These are phyloP conservation scores for Apodospora peruviana DNA, from an alignment of 495 filamentous ascomycete genomes.

Conservation along the genomic window DNA sequence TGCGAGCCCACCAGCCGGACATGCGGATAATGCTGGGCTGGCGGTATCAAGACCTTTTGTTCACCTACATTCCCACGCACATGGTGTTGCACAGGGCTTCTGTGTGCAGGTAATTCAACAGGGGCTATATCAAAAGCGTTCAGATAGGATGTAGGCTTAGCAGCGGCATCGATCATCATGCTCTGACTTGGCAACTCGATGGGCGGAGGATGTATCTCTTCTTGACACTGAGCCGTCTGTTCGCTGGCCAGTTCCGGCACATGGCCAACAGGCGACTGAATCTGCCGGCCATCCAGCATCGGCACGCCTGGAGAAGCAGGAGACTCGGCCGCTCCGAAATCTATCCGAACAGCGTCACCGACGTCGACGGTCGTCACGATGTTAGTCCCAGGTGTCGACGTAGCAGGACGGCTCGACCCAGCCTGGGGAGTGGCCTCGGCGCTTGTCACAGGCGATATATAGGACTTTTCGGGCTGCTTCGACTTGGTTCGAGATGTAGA, in stretches of 20 bases:
- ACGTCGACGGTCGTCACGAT: not conserved
- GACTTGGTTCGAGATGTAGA: no score
- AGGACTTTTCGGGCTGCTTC: not conserved
- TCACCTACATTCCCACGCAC: not conserved
- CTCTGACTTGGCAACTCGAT: constrained; percentile 33
- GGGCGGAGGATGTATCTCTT: constrained; percentile 34
- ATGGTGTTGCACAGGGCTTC: not conserved
- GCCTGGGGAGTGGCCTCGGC: constrained; percentile 17
- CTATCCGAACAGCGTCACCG: not conserved
- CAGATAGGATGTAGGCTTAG: constrained; percentile 12
- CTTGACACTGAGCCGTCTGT: constrained; percentile 25
- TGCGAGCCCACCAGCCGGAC: not conserved
- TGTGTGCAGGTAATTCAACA: constrained; percentile 20
- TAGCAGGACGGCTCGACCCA: constrained; percentile 11
- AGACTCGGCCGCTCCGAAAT: not conserved
- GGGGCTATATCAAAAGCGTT: constrained; percentile 29
- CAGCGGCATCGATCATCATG: constrained; percentile 7
- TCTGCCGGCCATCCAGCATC: constrained; percentile 14
- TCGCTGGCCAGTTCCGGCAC: constrained; percentile 40
- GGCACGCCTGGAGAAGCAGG: not conserved
- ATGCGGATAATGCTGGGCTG: not conserved
- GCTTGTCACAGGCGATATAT: constrained; percentile 17
- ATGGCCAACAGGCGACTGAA: constrained; percentile 33
- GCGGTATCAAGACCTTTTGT: constrained; percentile 4
- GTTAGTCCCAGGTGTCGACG: constrained; percentile 1